A percentile compares a stretch with the other conserved stretches of the same genome.
Evolutionary conservation across 129 eudicot genomes (phyloP).

Genomic region (Logfia minima): DNA sequence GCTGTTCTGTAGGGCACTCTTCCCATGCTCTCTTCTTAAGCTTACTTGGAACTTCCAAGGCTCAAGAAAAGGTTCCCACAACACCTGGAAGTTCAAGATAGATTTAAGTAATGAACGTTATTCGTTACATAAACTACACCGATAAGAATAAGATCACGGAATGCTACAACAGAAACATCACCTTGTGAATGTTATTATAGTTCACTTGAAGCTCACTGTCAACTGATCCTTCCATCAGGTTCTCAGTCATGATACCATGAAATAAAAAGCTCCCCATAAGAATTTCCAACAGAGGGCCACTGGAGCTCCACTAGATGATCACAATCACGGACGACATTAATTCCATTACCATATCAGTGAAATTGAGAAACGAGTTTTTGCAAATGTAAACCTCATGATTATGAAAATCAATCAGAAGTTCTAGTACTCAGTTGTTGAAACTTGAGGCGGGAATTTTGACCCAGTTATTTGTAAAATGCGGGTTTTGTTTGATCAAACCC

Average conservation of each 20-base stretch:
- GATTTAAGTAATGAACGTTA: constrained; percentile 1
- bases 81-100: constrained; percentile 51
- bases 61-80: constrained; percentile 98
- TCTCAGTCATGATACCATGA: constrained; percentile 35
- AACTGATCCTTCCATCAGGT: constrained; percentile 46
- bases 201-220: constrained; percentile 73
- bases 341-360: constrained; percentile 5
- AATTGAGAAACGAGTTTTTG: neutral
- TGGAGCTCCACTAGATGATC: constrained; percentile 63
- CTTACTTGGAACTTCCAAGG: constrained; percentile 78
- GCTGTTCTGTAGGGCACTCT: constrained; percentile 52
- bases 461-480: neutral
- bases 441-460: neutral
- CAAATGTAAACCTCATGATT: neutral
- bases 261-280: constrained; percentile 50
- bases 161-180: constrained; percentile 9
- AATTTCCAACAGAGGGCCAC: constrained; percentile 77
- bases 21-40: constrained; percentile 50
- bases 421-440: neutral
- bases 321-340: constrained; percentile 13
- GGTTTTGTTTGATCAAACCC: neutral
- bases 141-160: neutral
- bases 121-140: neutral
- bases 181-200: constrained; percentile 95
- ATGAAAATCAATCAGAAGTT: neutral